Evolutionary conservation across 2,329 filamentous ascomycete species (phyloP).

Genomic region (Ceratocystis papillata): DNA sequence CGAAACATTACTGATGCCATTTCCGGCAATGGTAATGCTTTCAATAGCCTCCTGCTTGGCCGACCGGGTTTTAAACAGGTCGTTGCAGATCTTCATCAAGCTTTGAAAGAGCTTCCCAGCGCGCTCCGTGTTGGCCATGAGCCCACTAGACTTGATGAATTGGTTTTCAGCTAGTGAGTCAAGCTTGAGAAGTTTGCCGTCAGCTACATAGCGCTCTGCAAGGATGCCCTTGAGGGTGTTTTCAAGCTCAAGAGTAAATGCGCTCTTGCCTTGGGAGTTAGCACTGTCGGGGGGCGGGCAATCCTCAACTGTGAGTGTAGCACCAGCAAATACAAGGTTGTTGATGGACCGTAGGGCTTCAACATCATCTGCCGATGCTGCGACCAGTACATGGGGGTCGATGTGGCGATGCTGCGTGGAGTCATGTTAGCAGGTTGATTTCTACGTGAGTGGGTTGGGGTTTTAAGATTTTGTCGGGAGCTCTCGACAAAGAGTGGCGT

Average conservation of each 20-base stretch:
- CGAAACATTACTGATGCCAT: slow-evolving; percentile 61
- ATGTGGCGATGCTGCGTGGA: slow-evolving; percentile 53
- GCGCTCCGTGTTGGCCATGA: slow-evolving; percentile 60
- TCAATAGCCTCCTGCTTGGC: slow-evolving; percentile 68
- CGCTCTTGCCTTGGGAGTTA: slow-evolving; percentile 33
- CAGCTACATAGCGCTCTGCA: slow-evolving; percentile 58
- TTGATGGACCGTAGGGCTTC: slow-evolving; percentile 57
- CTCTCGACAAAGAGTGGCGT: neutral
- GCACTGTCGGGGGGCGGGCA: slow-evolving; percentile 11
- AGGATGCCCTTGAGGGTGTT: slow-evolving; percentile 61
- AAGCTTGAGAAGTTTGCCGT: slow-evolving; percentile 68
- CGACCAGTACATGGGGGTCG: slow-evolving; percentile 59
- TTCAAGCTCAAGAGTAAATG: slow-evolving; percentile 50
- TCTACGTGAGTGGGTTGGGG: neutral
- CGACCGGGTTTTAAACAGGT: slow-evolving; percentile 59
- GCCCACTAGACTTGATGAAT: slow-evolving; percentile 60
- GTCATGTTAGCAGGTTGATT: slow-evolving; percentile 50
- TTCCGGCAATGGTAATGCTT: slow-evolving; percentile 72
- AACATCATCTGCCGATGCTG: slow-evolving; percentile 52
- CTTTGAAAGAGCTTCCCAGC: slow-evolving; percentile 85
- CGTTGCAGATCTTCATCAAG: slow-evolving; percentile 75
- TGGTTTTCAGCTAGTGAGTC: slow-evolving; percentile 65
- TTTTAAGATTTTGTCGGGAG: neutral
- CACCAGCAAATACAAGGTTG: slow-evolving; percentile 56
- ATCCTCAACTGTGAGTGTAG: slow-evolving; percentile 37